A percentile compares a stretch with the other conserved stretches of the same genome.
These are phyloP conservation scores for Heterobasidion parviporum DNA, from an alignment of 1,284 basidiomycete species.

Conservation along the genomic window DNA sequence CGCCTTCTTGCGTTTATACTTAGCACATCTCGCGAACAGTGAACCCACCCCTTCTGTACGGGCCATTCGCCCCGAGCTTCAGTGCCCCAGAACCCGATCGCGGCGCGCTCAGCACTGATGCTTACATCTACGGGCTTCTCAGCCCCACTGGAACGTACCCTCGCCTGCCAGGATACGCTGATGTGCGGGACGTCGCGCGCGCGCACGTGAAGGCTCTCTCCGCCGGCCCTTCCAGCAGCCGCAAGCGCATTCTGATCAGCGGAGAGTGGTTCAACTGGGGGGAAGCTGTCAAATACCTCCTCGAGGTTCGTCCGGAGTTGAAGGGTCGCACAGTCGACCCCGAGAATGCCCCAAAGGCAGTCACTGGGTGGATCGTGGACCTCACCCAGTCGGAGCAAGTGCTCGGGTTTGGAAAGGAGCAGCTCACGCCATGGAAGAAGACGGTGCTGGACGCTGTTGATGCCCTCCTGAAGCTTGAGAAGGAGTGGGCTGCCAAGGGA, in stretches of 20 bases:
- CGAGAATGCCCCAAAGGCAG: slow-evolving; percentile 1
- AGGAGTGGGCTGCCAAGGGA: slow-evolving; percentile 13
- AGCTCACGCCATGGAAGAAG: slow-evolving; percentile 13
- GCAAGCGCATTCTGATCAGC: slow-evolving; percentile 17
- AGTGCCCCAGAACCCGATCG: slow-evolving; percentile 1
- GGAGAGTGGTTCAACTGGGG: slow-evolving; percentile 12
- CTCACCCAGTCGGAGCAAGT: slow-evolving; percentile 13
- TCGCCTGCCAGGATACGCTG: slow-evolving; percentile 6
- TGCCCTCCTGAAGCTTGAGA: slow-evolving; percentile 15
- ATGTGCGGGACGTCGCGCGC: slow-evolving; percentile 20
- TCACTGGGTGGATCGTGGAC: slow-evolving; percentile 9
- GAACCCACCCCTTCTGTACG: slow-evolving; percentile 13
- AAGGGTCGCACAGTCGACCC: slow-evolving; percentile 12
- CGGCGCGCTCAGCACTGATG: slow-evolving; percentile 10
- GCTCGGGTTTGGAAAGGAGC: slow-evolving; percentile 11
- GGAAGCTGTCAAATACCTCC: slow-evolving; percentile 15
- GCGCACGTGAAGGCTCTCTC: slow-evolving; percentile 14
- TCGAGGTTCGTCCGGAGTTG: slow-evolving; percentile 15
- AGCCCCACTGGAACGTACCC: slow-evolving; percentile 1
- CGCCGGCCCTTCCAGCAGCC: slow-evolving; percentile 8
- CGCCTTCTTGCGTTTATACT: not conserved
- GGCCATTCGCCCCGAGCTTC: slow-evolving; percentile 13
- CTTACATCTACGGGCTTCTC: slow-evolving; percentile 10
- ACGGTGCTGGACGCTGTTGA: slow-evolving; percentile 16
- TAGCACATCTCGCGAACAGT: slow-evolving; percentile 9